Evolutionary conservation across 1,284 basidiomycete species (phyloP).

Genomic region (Omphalotus olearius): DNA sequence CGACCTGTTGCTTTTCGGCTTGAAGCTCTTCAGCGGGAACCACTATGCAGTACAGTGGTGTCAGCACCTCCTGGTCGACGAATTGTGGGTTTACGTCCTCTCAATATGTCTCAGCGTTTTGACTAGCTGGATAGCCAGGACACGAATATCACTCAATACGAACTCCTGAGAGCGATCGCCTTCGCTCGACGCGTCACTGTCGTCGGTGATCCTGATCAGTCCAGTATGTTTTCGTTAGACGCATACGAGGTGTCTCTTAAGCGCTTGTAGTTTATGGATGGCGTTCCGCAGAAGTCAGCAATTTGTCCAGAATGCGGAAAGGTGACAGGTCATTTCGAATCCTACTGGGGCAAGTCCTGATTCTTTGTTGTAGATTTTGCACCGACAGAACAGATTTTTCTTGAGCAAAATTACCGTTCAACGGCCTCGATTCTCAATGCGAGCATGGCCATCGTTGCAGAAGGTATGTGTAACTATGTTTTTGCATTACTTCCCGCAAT

Average conservation of each 20-base stretch:
- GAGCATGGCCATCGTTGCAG: slow-evolving; percentile 76
- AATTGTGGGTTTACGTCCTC: slow-evolving; percentile 59
- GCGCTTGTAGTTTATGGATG: slow-evolving; percentile 71
- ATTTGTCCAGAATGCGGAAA: slow-evolving; percentile 73
- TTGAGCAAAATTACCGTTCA: slow-evolving; percentile 89
- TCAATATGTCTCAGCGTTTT: not conserved
- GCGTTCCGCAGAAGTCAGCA: slow-evolving; percentile 81
- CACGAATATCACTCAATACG: slow-evolving; percentile 84
- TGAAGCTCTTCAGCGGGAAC: slow-evolving; percentile 64
- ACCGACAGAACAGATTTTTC: slow-evolving; percentile 60
- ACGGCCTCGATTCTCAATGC: slow-evolving; percentile 76
- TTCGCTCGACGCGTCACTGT: slow-evolving; percentile 63
- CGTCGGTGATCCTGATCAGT: slow-evolving; percentile 93
- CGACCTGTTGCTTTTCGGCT: slow-evolving; percentile 77
- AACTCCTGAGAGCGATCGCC: slow-evolving; percentile 77
- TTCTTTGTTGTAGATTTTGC: slow-evolving; percentile 55
- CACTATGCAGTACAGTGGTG: slow-evolving; percentile 59
- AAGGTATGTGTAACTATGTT: slow-evolving; percentile 47
- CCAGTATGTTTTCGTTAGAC: slow-evolving; percentile 43
- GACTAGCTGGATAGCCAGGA: slow-evolving; percentile 58
- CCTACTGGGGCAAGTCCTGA: not conserved
- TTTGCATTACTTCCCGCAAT: slow-evolving; percentile 1
- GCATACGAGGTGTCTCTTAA: not conserved
- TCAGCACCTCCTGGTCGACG: slow-evolving; percentile 83
- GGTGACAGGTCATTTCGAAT: slow-evolving; percentile 33